Evolutionary conservation across 2,329 filamentous ascomycete genomes (phyloP), one percentile per base, ranked within the genome.

Genomic region (Grosmannia huntii): DNA sequence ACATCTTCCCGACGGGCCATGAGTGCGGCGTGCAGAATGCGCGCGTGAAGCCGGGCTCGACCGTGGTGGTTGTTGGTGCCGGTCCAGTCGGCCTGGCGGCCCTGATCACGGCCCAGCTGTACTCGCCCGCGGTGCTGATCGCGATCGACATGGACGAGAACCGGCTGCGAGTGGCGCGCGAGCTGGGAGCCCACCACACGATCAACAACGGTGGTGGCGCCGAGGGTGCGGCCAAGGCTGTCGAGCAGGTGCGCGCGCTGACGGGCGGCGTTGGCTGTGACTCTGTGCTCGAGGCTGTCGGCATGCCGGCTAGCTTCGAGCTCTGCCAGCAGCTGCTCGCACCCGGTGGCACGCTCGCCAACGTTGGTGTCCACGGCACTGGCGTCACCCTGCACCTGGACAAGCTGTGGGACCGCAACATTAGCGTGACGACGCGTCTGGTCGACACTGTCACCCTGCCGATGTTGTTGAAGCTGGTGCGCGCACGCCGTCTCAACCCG

Each of bases 281-380:
- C 59, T 71, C 76, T 0, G 79, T 83, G 1, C 79, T 82, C 55
- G 80, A 83, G 65, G 79, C 78, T 0, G 81, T 83, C 1, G 80
- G 80, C 1, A 69, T 79, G 10, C 76, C 77, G 0, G 71, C 70
- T 0, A 81, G 76, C 0, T 81, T 83, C 64, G 70, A 76, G 19
- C 67, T 81, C 49, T 77, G 75, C 56, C 79, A 83, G 65, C 68
- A 75, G 9, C 64, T 84, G 27, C 72, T 83, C 11, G 79, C 76
- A 0, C 69, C 75, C 0, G 80, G 79, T 1, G 80, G 78, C 4
- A 68, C 71, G 0, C 75, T 83, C 61, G 80, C 79, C 4, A 83
- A 82, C 64, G 72, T 83, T 2, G 80, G 80, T 10, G 80, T 83
- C 7, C 79, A 82, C 63, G 80, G 80, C 0, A 72, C 68, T n/a